Evolutionary conservation across 2,329 filamentous ascomycete genomes (phyloP).

Genomic region (Beauveria brongniartii): DNA sequence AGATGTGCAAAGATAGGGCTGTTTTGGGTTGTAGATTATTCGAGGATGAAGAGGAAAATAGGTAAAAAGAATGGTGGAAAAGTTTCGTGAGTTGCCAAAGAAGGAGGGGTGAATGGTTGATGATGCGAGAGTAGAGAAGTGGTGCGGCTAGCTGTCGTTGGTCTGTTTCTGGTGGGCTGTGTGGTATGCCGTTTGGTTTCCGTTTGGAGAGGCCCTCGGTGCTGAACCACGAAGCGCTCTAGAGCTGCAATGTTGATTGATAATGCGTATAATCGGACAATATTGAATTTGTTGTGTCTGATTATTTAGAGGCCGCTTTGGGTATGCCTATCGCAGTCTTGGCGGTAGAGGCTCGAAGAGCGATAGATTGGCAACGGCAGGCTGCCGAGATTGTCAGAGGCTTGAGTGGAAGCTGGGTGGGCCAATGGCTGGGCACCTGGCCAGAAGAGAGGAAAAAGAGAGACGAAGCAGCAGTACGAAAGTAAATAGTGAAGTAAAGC

Average conservation of each 20-base stretch:
- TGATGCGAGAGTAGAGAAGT: constrained; percentile 3
- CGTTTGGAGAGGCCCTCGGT: not conserved
- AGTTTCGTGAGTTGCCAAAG: not conserved
- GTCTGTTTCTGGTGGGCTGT: not conserved
- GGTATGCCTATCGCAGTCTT: not conserved
- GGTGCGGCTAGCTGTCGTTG: constrained; percentile 6
- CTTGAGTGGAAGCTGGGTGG: not conserved
- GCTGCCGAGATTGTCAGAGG: not conserved
- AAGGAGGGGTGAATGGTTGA: not conserved
- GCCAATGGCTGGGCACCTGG: not conserved
- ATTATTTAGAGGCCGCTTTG: not conserved
- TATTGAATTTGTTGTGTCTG: no score
- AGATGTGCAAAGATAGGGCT: not conserved
- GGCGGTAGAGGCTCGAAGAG: not conserved
- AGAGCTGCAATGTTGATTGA: not conserved
- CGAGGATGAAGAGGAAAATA: not conserved
- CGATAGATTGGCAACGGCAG: not conserved
- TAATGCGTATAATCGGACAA: no score
- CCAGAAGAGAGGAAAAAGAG: not conserved
- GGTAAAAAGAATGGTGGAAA: not conserved
- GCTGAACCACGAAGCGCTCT: not conserved
- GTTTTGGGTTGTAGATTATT: not conserved
- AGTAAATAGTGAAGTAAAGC: not conserved
- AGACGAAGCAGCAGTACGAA: not conserved
- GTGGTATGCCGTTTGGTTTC: not conserved